phyloP scores from a whole-genome alignment of 2,329 filamentous ascomycete genomes.

The Diaporthe sp. region DNA sequence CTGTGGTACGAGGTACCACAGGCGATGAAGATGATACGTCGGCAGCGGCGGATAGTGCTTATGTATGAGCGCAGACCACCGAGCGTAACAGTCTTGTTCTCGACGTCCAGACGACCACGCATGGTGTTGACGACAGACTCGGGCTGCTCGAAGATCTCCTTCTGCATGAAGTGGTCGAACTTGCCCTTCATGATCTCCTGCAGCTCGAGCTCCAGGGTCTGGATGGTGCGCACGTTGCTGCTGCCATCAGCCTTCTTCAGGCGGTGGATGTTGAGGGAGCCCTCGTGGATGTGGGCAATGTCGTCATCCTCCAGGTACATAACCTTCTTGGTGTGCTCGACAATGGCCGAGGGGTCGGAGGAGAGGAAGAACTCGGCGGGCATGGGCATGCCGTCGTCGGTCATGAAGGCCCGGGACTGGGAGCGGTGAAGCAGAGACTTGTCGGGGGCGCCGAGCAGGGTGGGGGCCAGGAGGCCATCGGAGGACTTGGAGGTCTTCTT shows the following conservation, averaged over 20 bases:
- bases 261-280: conserved; percentile 98
- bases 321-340: conserved; percentile 99
- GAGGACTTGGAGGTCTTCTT: conserved; percentile 89
- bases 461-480: conserved; percentile 75
- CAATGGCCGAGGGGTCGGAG: conserved; percentile 96
- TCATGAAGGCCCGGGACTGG: conserved; percentile 98
- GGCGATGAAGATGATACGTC: conserved; percentile 98
- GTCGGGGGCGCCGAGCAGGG: conserved; percentile 88
- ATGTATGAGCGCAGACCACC: conserved; percentile 98
- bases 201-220: conserved; percentile 98
- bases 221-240: conserved; percentile 97
- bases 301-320: conserved; percentile 99
- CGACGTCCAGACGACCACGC: conserved; percentile 95
- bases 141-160: conserved; percentile 99
- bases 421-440: conserved; percentile 98
- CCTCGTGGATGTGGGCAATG: conserved; percentile 99
- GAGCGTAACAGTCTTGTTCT: conserved; percentile 94
- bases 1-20: conserved; percentile 99
- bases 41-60: conserved; percentile 93
- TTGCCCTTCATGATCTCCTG: conserved; percentile 99
- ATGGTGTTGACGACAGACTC: conserved; percentile 99
- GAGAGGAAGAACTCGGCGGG: conserved; percentile 99
- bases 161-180: conserved; percentile 99
- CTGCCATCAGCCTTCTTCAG: conserved; percentile 96
- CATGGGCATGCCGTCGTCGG: conserved; percentile 97